Base-by-base conservation (phyloP, 164 flowering plant genomes). In the Aristolochia fimbriata region DNA sequence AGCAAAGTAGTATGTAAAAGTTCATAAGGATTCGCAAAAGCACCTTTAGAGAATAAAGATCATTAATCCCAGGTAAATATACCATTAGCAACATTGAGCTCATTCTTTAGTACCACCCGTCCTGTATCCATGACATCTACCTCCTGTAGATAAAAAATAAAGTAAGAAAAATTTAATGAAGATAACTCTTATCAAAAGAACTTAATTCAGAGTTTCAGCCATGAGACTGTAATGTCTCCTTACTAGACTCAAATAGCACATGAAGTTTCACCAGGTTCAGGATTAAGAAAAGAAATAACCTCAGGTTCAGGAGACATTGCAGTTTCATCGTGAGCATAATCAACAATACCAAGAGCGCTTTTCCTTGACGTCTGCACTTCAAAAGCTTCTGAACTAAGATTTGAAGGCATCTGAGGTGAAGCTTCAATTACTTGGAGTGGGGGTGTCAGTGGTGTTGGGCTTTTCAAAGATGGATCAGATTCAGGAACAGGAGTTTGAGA, bases 281-380 rank as follows among this genome's bases (percentile, higher is more conserved):
- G 37, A 65, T 22, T 20, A 21, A 57, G 63, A 62, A 47, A 3
- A 16, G 12, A 43, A 55, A 31, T 21, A 50, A 87, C 97, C 92
- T 90, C 97, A 47, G 87, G 74, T 60, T 87, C 97, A 31, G 97
- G 97, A 23, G 97, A 90, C 89, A 84, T 74, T n/a, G 87, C 87
- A 10, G 75, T 76, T 62, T 87, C 97, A 56, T 90, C 97, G 15
- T 87, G 97, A 0, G 79, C 97, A 49, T 90, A 85, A 69, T 85
- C 97, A 3, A 87, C 97, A 57, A 90, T 86, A 3, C 78, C 68
- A 14, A 78, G 62, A 55, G 71, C 59, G 24, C 67, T 69, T 57
- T 67, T 77, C 55, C 72, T 68, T 41, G 68, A 24, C 16, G 60
- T 74, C 22, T n/a, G 52, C 22, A 15, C 37, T 51, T 68, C 69